Evolutionary conservation across 192 early-diverging fungal species (phyloP).

Genomic region (Mortierella claussenii): DNA sequence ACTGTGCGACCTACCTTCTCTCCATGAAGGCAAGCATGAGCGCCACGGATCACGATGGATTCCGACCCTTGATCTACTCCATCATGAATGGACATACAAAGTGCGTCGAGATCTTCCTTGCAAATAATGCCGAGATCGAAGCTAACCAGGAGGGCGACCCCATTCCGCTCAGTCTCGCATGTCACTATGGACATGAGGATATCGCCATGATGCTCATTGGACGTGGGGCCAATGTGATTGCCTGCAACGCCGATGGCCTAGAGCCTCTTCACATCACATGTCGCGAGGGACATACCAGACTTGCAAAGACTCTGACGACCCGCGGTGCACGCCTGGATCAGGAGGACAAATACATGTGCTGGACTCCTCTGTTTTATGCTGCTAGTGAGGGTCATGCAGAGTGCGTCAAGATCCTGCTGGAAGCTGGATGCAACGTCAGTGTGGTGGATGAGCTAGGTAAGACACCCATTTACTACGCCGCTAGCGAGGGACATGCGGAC

Average conservation of each 20-base stretch:
- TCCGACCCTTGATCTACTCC: slow-evolving; percentile 87
- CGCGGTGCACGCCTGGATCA: slow-evolving; percentile 81
- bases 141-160: slow-evolving; percentile 66
- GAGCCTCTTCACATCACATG: slow-evolving; percentile 91
- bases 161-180: slow-evolving; percentile 88
- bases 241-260: slow-evolving; percentile 81
- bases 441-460: slow-evolving; percentile 86
- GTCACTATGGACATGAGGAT: slow-evolving; percentile 89
- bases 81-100: slow-evolving; percentile 84
- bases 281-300: slow-evolving; percentile 79
- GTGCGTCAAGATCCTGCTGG: slow-evolving; percentile 82
- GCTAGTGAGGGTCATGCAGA: slow-evolving; percentile 89
- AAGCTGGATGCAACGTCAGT: slow-evolving; percentile 78
- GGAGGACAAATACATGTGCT: slow-evolving; percentile 90
- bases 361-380: slow-evolving; percentile 98
- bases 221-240: slow-evolving; percentile 76
- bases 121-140: slow-evolving; percentile 71
- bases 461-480: slow-evolving; percentile 90
- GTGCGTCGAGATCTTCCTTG: slow-evolving; percentile 80
- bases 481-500: slow-evolving; percentile 89
- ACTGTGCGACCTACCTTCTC: slow-evolving; percentile 72
- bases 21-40: slow-evolving; percentile 60
- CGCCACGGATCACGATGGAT: slow-evolving; percentile 89
- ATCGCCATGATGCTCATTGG: slow-evolving; percentile 86
- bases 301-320: slow-evolving; percentile 78